phyloP scores from a whole-genome alignment of 108 stramenopile species.

The Pseudonitzschia delicatissima region DNA sequence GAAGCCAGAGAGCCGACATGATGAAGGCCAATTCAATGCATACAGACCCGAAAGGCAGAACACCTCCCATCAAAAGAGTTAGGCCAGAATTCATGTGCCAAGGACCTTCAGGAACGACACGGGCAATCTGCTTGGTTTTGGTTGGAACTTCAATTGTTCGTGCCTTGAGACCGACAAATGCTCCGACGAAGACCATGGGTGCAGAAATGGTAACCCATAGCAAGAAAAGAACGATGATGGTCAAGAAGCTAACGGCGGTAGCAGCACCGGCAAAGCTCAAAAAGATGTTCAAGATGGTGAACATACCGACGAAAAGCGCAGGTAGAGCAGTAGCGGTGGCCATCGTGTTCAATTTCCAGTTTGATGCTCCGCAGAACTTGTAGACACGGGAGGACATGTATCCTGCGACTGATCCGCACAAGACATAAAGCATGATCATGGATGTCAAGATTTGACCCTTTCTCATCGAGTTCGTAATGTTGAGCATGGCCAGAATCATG shows the following conservation, averaged over 20 bases:
- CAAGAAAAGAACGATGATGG: conserved; percentile 83
- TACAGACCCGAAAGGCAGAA: conserved; percentile 97
- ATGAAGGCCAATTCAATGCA: conserved; percentile 99
- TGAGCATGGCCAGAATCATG: conserved; percentile 78
- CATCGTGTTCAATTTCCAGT: conserved; percentile 80
- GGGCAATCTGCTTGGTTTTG: conserved; percentile 93
- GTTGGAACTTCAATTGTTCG: conserved; percentile 82
- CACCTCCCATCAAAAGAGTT: conserved; percentile 86
- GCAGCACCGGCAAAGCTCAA: conserved; percentile 85
- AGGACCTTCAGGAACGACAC: conserved; percentile 84
- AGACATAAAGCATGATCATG: conserved; percentile 91
- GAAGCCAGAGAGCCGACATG: conserved; percentile 97
- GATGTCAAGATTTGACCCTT: conserved; percentile 94
- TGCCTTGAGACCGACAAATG: conserved; percentile 90
- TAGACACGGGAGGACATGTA: conserved; percentile 87
- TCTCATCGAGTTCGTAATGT: conserved; percentile 90
- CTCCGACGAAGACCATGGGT: conserved; percentile 95
- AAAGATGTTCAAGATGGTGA: conserved; percentile 82
- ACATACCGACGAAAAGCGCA: conserved; percentile 75
- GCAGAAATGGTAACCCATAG: conserved; percentile 89
- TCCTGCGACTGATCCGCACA: conserved; percentile 89
- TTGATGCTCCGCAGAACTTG: conserved; percentile 88
- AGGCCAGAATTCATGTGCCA: conserved; percentile 78
- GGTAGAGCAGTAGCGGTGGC: conserved; percentile 87
- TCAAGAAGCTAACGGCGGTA: conserved; percentile 89